Conservation (phyloP, 257 asterid genomes). For the Thymus quinquecostatus region DNA sequence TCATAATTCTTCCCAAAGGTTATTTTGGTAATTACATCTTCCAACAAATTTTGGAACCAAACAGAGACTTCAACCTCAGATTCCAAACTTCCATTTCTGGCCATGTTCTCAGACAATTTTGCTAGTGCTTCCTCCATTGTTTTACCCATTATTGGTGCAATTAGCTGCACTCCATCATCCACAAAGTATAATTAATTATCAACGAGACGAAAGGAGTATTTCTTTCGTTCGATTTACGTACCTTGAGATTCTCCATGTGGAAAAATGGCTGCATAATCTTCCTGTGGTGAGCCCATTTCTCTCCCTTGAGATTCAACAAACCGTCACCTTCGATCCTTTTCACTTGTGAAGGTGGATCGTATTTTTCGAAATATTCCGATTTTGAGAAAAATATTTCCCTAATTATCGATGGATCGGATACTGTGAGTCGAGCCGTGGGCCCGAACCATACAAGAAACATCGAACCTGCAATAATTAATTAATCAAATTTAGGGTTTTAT, state of each 20-base stretch:
- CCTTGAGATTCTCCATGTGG: constrained; percentile 79
- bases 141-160: constrained; percentile 64
- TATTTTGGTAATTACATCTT: constrained; percentile 59
- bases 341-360: constrained; percentile 66
- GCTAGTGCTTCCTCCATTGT: constrained; percentile 56
- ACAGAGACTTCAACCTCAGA: constrained; percentile 61
- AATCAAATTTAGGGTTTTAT: constrained; percentile 1
- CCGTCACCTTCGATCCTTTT: constrained; percentile 85
- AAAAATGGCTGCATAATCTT: constrained; percentile 70
- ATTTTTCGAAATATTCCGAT: constrained; percentile 72
- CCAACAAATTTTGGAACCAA: constrained; percentile 66
- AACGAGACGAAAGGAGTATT: no score
- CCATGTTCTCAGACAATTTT: constrained; percentile 55
- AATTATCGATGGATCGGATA: constrained; percentile 67
- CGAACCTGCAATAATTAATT: constrained; percentile 46
- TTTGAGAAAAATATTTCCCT: constrained; percentile 61
- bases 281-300: constrained; percentile 91
- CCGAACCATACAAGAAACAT: constrained; percentile 82
- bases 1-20: constrained; percentile 72
- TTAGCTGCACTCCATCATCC: constrained; percentile 34
- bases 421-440: constrained; percentile 57
- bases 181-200: no score
- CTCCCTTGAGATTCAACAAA: constrained; percentile 68
- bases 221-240: neutral
- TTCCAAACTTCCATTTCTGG: constrained; percentile 47